These are phyloP conservation scores for Botryotinia convoluta DNA, from an alignment of 2,329 filamentous ascomycete species.

Conservation along the genomic window DNA sequence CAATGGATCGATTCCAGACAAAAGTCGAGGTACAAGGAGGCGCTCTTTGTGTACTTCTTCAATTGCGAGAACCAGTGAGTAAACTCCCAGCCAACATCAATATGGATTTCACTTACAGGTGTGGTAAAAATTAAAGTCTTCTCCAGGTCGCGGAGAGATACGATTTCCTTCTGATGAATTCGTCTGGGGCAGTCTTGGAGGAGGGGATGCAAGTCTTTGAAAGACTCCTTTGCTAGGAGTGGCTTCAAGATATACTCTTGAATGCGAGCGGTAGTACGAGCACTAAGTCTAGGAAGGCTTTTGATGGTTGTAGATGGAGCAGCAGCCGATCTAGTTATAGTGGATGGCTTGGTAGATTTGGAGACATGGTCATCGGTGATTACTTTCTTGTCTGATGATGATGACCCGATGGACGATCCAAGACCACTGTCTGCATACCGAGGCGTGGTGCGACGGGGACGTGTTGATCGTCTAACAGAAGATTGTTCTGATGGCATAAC, in stretches of 20 bases:
- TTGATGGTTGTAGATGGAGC: slow-evolving; percentile 46
- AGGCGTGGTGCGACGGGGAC: slow-evolving; percentile 54
- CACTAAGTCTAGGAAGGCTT: slow-evolving; percentile 61
- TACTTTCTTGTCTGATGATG: slow-evolving; percentile 49
- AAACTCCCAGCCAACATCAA: slow-evolving; percentile 60
- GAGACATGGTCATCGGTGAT: slow-evolving; percentile 42
- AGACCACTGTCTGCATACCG: slow-evolving; percentile 83
- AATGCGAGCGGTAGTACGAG: slow-evolving; percentile 72
- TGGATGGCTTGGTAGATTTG: slow-evolving; percentile 48
- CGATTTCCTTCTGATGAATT: slow-evolving; percentile 81
- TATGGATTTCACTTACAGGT: slow-evolving; percentile 74
- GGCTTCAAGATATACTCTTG: slow-evolving; percentile 76
- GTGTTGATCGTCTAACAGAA: slow-evolving; percentile 51
- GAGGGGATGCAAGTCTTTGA: slow-evolving; percentile 79
- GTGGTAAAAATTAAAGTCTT: slow-evolving; percentile 89
- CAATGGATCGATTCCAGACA: slow-evolving; percentile 88
- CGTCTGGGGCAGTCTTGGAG: slow-evolving; percentile 74
- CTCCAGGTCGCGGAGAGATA: slow-evolving; percentile 88
- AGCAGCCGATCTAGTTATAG: slow-evolving; percentile 61
- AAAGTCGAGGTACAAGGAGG: slow-evolving; percentile 75
- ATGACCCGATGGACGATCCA: slow-evolving; percentile 74
- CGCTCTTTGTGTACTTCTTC: slow-evolving; percentile 75
- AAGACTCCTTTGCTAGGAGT: slow-evolving; percentile 66
- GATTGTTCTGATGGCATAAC: slow-evolving; percentile 45
- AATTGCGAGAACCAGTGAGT: slow-evolving; percentile 63